These are phyloP conservation scores for Gaeumannomyces sp. DNA, from an alignment of 2,329 filamentous ascomycete species.

Conservation along the genomic window DNA sequence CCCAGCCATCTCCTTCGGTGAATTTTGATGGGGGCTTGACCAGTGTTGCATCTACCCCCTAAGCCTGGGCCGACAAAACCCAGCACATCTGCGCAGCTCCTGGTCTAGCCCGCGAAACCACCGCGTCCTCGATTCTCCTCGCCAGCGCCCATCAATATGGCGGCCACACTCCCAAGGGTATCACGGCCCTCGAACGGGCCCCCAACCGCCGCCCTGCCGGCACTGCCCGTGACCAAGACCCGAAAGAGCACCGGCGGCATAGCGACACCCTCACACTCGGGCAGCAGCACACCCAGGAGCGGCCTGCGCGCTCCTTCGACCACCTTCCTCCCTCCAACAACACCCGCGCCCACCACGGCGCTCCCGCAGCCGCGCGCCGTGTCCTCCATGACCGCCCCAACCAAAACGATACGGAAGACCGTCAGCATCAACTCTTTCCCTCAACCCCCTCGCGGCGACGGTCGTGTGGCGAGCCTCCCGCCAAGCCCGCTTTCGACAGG, in stretches of 20 bases:
- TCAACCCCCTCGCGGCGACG: slow-evolving; percentile 69
- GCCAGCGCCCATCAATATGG: neutral
- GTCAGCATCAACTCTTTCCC: slow-evolving; percentile 94
- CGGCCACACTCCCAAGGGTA: slow-evolving; percentile 60
- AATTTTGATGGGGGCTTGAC: slow-evolving; percentile 1
- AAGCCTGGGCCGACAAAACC: slow-evolving; percentile 5
- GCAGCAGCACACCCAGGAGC: slow-evolving; percentile 47
- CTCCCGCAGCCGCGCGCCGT: slow-evolving; percentile 51
- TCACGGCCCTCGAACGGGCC: slow-evolving; percentile 64
- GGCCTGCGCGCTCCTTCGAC: slow-evolving; percentile 55
- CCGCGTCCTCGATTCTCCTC: neutral
- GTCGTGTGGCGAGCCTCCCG: slow-evolving; percentile 53
- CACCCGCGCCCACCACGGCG: slow-evolving; percentile 45
- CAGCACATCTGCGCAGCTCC: neutral
- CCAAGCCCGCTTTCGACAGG: slow-evolving; percentile 54
- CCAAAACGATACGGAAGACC: slow-evolving; percentile 73
- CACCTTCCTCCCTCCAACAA: slow-evolving; percentile 44
- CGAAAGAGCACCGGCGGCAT: slow-evolving; percentile 57
- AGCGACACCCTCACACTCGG: slow-evolving; percentile 34
- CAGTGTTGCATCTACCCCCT: slow-evolving; percentile 7
- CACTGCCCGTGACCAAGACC: slow-evolving; percentile 66
- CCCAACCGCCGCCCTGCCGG: slow-evolving; percentile 65
- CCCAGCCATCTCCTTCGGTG: neutral
- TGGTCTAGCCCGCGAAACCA: neutral
- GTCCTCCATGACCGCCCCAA: slow-evolving; percentile 50